Evolutionary conservation across 129 eudicot species (phyloP).

Genomic region (Ambrosia trifida): DNA sequence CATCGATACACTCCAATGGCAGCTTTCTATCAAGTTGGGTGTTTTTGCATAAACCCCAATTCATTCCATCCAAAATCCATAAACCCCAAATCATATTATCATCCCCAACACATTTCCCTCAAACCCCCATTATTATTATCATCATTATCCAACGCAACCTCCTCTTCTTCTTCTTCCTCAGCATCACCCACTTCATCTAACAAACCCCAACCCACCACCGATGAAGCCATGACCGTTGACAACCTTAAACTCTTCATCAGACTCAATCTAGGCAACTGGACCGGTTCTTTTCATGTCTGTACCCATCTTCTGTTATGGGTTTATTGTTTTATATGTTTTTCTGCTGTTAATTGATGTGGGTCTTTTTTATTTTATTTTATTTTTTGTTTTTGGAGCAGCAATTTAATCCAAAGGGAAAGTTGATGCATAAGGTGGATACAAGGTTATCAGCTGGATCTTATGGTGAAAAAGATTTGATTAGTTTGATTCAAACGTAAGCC

Average conservation of each 20-base stretch:
- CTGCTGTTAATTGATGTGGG: not conserved
- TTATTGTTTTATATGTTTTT: not conserved
- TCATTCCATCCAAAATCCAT: conserved; percentile 24
- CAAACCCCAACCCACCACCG: conserved; percentile 17
- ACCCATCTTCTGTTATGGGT: not conserved
- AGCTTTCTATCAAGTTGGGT: conserved; percentile 26
- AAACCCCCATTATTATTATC: conserved; percentile 17
- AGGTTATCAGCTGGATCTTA: conserved; percentile 73
- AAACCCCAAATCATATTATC: conserved; percentile 34
- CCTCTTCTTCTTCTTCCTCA: conserved; percentile 23
- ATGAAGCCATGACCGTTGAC: conserved; percentile 55
- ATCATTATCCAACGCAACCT: conserved; percentile 16
- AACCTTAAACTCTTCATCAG: conserved; percentile 65
- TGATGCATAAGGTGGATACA: conserved; percentile 63
- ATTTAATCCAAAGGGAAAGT: conserved; percentile 66
- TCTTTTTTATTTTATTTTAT: too few species aligned
- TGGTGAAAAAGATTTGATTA: conserved; percentile 86
- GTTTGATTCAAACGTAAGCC: conserved; percentile 86
- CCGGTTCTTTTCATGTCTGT: conserved; percentile 80
- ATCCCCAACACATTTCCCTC: conserved; percentile 13
- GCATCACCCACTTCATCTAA: conserved; percentile 34
- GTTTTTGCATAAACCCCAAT: conserved; percentile 25
- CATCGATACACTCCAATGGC: conserved; percentile 29
- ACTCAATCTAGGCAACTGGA: conserved; percentile 87
- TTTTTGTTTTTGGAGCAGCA: conserved; percentile 52